phyloP scores from a whole-genome alignment of 441 rosid genomes.

The Isatis lusitanica region DNA sequence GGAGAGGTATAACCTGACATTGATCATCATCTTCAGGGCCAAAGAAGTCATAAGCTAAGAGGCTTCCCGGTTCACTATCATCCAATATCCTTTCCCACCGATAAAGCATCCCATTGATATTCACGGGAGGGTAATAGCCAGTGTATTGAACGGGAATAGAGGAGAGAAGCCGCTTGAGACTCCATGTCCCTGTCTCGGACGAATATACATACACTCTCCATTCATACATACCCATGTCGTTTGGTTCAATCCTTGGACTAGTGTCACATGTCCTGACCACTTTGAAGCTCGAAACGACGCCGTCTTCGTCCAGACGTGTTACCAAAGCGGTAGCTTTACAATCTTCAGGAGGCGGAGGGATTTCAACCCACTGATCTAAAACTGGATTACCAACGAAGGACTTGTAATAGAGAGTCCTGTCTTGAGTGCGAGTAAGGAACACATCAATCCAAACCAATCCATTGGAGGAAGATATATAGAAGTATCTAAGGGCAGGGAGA shows the following conservation, averaged over 20 bases:
- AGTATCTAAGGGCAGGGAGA: not conserved
- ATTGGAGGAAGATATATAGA: conserved; percentile 7
- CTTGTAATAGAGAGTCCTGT: not conserved
- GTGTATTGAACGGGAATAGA: not conserved
- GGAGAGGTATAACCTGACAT: conserved; percentile 21
- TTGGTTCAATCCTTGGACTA: no score
- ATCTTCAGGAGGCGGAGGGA: conserved; percentile 10
- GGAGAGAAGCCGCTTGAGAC: not conserved
- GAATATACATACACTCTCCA: conserved; percentile 20
- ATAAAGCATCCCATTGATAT: conserved; percentile 16
- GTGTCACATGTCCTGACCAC: not conserved
- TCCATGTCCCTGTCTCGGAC: conserved; percentile 3
- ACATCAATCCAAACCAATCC: conserved; percentile 7
- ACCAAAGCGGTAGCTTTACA: not conserved
- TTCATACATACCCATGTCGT: not conserved
- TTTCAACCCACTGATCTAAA: conserved; percentile 9
- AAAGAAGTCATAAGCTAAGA: conserved; percentile 24
- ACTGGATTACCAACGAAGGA: conserved; percentile 16
- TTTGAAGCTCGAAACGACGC: conserved; percentile 1
- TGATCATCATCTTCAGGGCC: not conserved
- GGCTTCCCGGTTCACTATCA: not conserved
- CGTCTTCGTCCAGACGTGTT: not conserved
- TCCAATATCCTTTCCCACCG: not conserved
- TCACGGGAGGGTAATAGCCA: not conserved
- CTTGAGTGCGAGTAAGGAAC: not conserved